Percentiles rank a stretch among this genome's conserved stretches.
Evolutionary conservation across 2,329 filamentous ascomycete genomes (phyloP).

Genomic region (Verticillium longisporum): DNA sequence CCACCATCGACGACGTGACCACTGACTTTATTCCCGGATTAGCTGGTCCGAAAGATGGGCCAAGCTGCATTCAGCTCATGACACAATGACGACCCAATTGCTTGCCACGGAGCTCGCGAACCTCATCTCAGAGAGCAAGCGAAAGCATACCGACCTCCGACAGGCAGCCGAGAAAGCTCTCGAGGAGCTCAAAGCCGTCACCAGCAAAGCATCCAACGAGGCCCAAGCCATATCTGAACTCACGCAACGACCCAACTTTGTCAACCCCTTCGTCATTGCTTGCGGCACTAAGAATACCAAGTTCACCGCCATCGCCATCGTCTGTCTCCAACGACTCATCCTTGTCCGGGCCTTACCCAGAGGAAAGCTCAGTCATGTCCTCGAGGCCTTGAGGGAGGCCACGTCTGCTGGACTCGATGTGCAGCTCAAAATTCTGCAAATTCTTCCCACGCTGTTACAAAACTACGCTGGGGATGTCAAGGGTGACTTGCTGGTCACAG

Average conservation of each 20-base stretch:
- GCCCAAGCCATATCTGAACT: constrained; percentile 74
- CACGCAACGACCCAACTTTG: constrained; percentile 72
- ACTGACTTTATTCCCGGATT: neutral
- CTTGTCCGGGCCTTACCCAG: constrained; percentile 73
- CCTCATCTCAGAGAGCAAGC: constrained; percentile 90
- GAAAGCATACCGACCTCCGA: constrained; percentile 85
- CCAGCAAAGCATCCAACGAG: constrained; percentile 61
- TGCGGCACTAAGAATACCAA: constrained; percentile 87
- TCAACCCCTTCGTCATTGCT: constrained; percentile 89
- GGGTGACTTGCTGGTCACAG: constrained; percentile 72
- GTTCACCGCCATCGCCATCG: constrained; percentile 79
- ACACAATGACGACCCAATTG: constrained; percentile 83
- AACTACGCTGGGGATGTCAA: constrained; percentile 81
- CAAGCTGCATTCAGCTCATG: constrained; percentile 4
- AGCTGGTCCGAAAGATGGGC: constrained; percentile 6
- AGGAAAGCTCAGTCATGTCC: constrained; percentile 73
- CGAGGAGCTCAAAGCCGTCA: constrained; percentile 73
- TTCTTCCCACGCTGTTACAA: constrained; percentile 79
- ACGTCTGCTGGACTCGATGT: constrained; percentile 78
- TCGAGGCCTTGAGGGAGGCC: constrained; percentile 82
- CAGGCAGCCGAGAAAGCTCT: constrained; percentile 93
- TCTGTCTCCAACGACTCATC: constrained; percentile 83
- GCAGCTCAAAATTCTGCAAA: constrained; percentile 92
- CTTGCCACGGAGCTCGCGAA: constrained; percentile 82
- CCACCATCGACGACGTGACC: neutral